A percentile compares a stretch with the other conserved stretches of the same genome.
These are phyloP conservation scores for Helotiales sp. DNA, from an alignment of 2,329 filamentous ascomycete species.

Conservation along the genomic window DNA sequence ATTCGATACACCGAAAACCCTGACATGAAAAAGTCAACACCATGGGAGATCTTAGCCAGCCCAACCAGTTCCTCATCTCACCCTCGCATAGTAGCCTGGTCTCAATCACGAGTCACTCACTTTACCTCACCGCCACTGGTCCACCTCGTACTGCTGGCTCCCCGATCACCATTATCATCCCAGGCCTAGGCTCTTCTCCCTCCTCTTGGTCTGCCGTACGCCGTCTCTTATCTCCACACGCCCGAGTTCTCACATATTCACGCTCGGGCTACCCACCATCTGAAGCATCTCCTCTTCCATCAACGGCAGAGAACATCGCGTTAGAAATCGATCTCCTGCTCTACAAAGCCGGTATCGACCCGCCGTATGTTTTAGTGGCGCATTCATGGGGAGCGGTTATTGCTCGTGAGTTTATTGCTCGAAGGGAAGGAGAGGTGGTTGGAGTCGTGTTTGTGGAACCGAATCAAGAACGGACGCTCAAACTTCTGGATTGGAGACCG, in stretches of 20 bases:
- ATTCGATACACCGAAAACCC: too few species aligned
- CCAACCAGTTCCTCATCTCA: background rate
- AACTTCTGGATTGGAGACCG: conserved; percentile 6
- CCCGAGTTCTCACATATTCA: conserved; percentile 18
- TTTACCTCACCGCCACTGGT: conserved; percentile 14
- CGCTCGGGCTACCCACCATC: conserved; percentile 19
- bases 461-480: conserved; percentile 14
- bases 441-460: conserved; percentile 26
- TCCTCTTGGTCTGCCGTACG: conserved; percentile 17
- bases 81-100: background rate
- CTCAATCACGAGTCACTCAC: conserved; percentile 17
- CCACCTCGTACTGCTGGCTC: background rate
- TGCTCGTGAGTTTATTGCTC: conserved; percentile 16
- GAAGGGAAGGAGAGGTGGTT: conserved; percentile 8
- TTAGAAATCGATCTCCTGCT: conserved; percentile 18
- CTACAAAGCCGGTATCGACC: conserved; percentile 3
- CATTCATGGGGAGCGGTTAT: conserved; percentile 24
- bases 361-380: conserved; percentile 20
- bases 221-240: conserved; percentile 2
- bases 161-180: conserved; percentile 16
- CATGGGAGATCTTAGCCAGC: background rate
- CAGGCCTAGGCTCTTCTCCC: conserved; percentile 7
- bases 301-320: conserved; percentile 17
- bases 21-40: background rate
- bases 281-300: conserved; percentile 7